These are phyloP conservation scores for Alternaria novae-zelandiae DNA, from an alignment of 2,329 filamentous ascomycete genomes.

Conservation along the genomic window DNA sequence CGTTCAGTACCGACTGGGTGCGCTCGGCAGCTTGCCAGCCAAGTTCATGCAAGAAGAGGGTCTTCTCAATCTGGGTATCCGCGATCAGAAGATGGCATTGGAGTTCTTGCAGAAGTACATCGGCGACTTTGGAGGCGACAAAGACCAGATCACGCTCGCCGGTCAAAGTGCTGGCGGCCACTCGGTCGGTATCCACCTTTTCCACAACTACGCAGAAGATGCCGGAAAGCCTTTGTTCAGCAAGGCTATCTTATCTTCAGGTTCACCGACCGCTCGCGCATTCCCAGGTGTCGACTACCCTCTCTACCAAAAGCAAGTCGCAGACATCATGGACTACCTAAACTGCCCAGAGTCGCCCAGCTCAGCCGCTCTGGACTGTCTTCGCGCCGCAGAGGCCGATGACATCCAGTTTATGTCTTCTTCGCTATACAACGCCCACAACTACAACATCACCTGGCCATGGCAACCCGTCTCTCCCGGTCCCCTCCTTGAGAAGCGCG, in stretches of 20 bases:
- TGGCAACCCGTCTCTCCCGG: conserved; percentile 58
- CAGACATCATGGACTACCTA: conserved; percentile 38
- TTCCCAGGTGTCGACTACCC: conserved; percentile 43
- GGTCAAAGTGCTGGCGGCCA: conserved; percentile 51
- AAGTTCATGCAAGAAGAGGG: conserved; percentile 43
- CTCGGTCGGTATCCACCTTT: conserved; percentile 45
- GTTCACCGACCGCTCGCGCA: conserved; percentile 43
- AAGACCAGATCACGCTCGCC: conserved; percentile 48
- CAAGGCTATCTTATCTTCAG: conserved; percentile 43
- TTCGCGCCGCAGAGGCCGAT: conserved; percentile 47
- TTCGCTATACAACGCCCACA: conserved; percentile 48
- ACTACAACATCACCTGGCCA: conserved; percentile 55
- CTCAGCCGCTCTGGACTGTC: conserved; percentile 47
- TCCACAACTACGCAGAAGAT: conserved; percentile 46
- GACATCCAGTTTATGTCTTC: conserved; percentile 51
- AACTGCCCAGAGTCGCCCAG: conserved; percentile 33
- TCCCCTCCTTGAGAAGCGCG: conserved; percentile 55
- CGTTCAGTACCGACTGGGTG: conserved; percentile 43
- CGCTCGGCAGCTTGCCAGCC: conserved; percentile 42
- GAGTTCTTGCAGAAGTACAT: conserved; percentile 53
- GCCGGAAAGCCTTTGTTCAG: conserved; percentile 40
- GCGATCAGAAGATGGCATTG: conserved; percentile 38
- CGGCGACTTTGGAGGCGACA: conserved; percentile 47
- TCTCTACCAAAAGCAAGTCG: conserved; percentile 39
- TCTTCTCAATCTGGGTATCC: conserved; percentile 42